Percentiles rank a stretch among this genome's conserved stretches.
Conservation (phyloP, 179 eudicot species). For the Spinacia oleracea region DNA sequence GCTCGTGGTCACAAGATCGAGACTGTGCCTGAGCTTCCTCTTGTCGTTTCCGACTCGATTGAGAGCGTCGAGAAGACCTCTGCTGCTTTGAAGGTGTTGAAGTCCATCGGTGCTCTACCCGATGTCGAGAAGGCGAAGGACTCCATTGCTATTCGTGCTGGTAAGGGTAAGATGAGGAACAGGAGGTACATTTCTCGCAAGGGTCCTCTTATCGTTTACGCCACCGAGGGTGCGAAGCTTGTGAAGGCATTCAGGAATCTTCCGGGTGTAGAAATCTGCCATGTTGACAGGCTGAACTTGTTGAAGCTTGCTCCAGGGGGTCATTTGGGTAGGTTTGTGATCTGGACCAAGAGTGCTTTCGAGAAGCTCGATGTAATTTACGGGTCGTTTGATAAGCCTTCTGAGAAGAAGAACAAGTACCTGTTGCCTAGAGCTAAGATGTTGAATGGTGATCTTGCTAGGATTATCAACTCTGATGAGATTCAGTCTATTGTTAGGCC, state of each 20-base stretch:
- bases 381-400: no score
- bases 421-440: conserved; percentile 80
- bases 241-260: conserved; percentile 82
- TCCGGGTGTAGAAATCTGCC: conserved; percentile 64
- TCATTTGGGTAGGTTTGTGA: conserved; percentile 72
- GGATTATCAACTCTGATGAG: conserved; percentile 94
- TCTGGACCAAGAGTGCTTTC: conserved; percentile 81
- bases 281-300: conserved; percentile 73
- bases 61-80: conserved; percentile 76
- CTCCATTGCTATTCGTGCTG: conserved; percentile 40
- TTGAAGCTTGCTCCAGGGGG: conserved; percentile 95
- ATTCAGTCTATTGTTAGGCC: conserved; percentile 88
- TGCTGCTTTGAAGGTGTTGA: conserved; percentile 54
- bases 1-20: conserved; percentile 81
- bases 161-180: conserved; percentile 57
- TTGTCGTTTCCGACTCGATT: conserved; percentile 61
- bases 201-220: conserved; percentile 43
- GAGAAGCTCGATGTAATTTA: conserved; percentile 93
- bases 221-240: conserved; percentile 51
- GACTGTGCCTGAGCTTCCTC: conserved; percentile 71
- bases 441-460: conserved; percentile 76
- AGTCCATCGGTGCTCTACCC: conserved; percentile 60
- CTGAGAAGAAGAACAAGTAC: conserved; percentile 70
- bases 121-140: conserved; percentile 83
- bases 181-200: conserved; percentile 38